Evolutionary conservation across 495 filamentous ascomycete genomes (phyloP).

Genomic region (Cudoniella acicularis): DNA sequence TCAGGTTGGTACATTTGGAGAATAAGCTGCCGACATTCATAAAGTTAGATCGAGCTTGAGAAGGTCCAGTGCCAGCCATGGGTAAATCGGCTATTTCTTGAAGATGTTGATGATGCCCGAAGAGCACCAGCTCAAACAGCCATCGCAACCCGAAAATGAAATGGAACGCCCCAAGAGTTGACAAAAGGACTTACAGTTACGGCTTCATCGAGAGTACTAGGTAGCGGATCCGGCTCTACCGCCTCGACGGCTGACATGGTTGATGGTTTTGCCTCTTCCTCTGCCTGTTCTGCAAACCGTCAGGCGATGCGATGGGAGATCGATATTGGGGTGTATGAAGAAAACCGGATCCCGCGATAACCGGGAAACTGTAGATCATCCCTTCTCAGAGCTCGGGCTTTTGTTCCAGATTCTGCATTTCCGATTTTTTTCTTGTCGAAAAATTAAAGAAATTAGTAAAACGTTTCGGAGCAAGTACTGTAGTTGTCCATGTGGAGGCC

Average conservation of each 20-base stretch:
- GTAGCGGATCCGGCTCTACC: slow-evolving; percentile 10
- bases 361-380: no score
- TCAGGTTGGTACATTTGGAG: slow-evolving; percentile 69
- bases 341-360: no score
- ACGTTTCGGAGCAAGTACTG: background rate
- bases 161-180: background rate
- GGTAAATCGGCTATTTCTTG: background rate
- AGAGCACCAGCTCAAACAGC: no score
- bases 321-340: no score
- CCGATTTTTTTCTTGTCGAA: background rate
- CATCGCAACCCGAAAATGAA: background rate
- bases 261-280: no score
- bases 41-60: background rate
- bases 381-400: background rate
- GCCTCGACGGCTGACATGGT: slow-evolving; percentile 20
- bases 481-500: background rate
- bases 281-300: no score
- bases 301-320: no score
- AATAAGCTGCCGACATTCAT: slow-evolving; percentile 45
- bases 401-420: background rate
- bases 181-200: slow-evolving; percentile 32
- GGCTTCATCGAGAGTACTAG: slow-evolving; percentile 38
- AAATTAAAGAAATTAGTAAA: background rate
- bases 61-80: background rate
- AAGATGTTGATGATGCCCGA: no score